Evolutionary conservation across 2,329 filamentous ascomycete genomes (phyloP).

Genomic region (Fusarium agapanthi): DNA sequence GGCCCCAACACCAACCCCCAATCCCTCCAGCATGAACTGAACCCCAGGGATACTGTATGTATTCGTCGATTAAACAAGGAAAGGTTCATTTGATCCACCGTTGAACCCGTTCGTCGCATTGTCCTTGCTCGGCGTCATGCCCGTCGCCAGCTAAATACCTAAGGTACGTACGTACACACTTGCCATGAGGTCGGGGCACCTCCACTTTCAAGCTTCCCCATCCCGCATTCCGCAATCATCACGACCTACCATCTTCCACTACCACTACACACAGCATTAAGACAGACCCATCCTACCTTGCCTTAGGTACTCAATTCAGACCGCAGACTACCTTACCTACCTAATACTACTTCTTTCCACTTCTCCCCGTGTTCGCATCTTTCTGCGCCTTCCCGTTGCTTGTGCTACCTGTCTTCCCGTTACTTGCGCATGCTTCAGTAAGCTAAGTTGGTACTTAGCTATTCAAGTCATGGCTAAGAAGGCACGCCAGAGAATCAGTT

Average conservation of each 20-base stretch:
- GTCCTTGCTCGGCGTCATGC: conserved; percentile 7
- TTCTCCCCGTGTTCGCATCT: background rate
- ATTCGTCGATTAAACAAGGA: background rate
- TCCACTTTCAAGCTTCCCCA: conserved; percentile 39
- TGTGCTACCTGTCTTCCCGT: conserved; percentile 23
- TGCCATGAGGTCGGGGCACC: conserved; percentile 13
- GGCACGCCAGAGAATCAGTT: conserved; percentile 75
- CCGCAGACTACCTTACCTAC: background rate
- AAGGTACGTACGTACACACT: background rate
- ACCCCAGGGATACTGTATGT: background rate
- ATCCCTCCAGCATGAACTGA: background rate
- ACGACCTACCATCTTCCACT: conserved; percentile 25
- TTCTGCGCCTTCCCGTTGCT: conserved; percentile 27
- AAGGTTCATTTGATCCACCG: conserved; percentile 11
- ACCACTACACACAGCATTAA: conserved; percentile 9
- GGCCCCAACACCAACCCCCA: conserved; percentile 13
- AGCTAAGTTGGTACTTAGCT: background rate
- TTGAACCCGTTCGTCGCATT: background rate
- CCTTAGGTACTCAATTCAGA: background rate
- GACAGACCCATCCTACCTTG: background rate
- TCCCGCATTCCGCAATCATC: conserved; percentile 37
- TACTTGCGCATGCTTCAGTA: conserved; percentile 29
- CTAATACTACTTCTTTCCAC: background rate
- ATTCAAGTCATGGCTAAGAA: conserved; percentile 68
- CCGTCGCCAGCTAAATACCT: background rate